phyloP scores from a whole-genome alignment of 2,329 filamentous ascomycete species.

The Harringtonia lauricola region DNA sequence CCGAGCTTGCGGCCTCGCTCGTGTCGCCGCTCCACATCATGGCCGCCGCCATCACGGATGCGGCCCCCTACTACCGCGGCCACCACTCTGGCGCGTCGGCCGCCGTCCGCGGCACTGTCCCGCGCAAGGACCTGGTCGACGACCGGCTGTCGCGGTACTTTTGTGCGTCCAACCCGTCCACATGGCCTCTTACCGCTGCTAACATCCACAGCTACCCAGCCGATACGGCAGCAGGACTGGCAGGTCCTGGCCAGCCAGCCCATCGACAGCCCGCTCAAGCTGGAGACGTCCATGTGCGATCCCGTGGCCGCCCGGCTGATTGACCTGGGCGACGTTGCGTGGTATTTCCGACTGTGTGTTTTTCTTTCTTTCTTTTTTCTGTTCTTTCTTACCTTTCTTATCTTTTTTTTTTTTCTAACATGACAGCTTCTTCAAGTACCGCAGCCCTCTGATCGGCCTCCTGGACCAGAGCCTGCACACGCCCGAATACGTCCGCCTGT shows the following conservation, averaged over 20 bases:
- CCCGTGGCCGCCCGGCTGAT: conserved; percentile 14
- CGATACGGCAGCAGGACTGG: conserved; percentile 14
- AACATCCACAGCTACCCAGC: conserved; percentile 6
- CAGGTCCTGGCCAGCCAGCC: conserved; percentile 13
- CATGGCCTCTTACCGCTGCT: not conserved
- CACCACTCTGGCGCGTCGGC: conserved; percentile 5
- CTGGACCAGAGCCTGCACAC: conserved; percentile 15
- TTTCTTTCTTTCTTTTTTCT: no score
- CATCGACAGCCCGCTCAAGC: conserved; percentile 12
- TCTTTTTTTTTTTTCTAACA: not conserved
- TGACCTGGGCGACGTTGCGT: conserved; percentile 12
- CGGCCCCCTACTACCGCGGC: conserved; percentile 8
- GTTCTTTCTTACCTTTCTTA: no score
- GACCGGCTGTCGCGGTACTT: conserved; percentile 12
- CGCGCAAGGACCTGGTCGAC: conserved; percentile 7
- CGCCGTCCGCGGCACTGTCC: conserved; percentile 1
- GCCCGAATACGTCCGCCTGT: conserved; percentile 13
- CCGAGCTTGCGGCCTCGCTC: conserved; percentile 9
- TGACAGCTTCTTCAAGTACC: conserved; percentile 14
- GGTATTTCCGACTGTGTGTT: conserved; percentile 10
- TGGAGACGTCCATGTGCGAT: conserved; percentile 14
- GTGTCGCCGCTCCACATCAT: conserved; percentile 15
- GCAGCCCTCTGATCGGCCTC: conserved; percentile 14
- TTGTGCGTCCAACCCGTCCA: conserved; percentile 3
- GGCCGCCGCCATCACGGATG: conserved; percentile 12